These are phyloP conservation scores for Fraxinus nigra DNA, from an alignment of 305 asterid species.

Conservation along the genomic window DNA sequence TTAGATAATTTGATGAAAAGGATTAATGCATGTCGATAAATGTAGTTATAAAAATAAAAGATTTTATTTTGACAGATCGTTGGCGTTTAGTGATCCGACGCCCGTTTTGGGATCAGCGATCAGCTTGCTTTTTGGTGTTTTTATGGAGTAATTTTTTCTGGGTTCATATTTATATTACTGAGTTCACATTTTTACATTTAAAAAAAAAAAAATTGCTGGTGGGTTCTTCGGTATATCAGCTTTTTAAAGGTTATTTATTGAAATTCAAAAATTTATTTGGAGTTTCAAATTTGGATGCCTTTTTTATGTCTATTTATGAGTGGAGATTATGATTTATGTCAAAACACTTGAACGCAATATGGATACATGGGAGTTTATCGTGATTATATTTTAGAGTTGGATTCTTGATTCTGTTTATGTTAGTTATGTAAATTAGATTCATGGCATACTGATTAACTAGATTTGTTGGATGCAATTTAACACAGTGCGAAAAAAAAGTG, in stretches of 20 bases:
- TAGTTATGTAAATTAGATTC: slow-evolving; percentile 4
- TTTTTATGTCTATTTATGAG: slow-evolving; percentile 6
- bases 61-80: slow-evolving; percentile 37
- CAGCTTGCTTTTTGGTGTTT: slow-evolving; percentile 19
- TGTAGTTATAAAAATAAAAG: not conserved
- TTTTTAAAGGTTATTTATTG: slow-evolving; percentile 10
- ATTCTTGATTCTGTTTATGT: slow-evolving; percentile 18
- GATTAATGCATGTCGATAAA: slow-evolving; percentile 18
- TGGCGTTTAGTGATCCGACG: slow-evolving; percentile 1
- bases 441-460: slow-evolving; percentile 8
- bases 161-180: not conserved
- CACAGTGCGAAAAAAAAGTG: not conserved
- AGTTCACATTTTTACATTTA: not conserved
- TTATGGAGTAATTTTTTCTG: slow-evolving; percentile 5
- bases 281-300: not conserved
- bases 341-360: slow-evolving; percentile 16
- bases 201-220: not conserved
- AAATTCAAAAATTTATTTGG: not conserved
- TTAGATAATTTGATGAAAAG: slow-evolving; percentile 40
- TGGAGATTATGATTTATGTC: slow-evolving; percentile 14
- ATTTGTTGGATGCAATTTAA: slow-evolving; percentile 12
- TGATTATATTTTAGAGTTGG: slow-evolving; percentile 19
- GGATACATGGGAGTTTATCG: slow-evolving; percentile 18
- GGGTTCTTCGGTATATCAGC: not conserved
- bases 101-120: slow-evolving; percentile 12